Evolutionary conservation across 192 early-diverging fungal species (phyloP).

Genomic region (Radiomyces spectabilis): DNA sequence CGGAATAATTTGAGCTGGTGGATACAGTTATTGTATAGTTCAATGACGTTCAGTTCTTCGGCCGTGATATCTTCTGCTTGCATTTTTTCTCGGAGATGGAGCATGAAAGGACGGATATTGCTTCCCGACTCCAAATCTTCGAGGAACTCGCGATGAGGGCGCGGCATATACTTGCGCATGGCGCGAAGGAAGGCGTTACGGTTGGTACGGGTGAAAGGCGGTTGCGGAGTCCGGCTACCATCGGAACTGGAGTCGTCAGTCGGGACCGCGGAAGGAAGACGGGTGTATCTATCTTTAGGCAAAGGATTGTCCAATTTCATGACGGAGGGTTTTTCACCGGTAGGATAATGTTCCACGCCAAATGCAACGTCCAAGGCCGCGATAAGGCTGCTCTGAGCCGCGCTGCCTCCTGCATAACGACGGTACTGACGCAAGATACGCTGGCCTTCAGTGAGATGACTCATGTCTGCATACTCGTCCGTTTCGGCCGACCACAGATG

Average conservation of each 20-base stretch:
- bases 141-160: constrained; percentile 80
- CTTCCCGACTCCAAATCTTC: constrained; percentile 61
- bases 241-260: constrained; percentile 23
- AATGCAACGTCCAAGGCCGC: constrained; percentile 86
- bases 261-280: constrained; percentile 15
- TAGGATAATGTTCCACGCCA: constrained; percentile 83
- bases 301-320: constrained; percentile 1
- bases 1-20: constrained; percentile 80
- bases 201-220: constrained; percentile 18
- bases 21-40: constrained; percentile 76
- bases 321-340: constrained; percentile 31
- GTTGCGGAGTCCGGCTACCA: constrained; percentile 4
- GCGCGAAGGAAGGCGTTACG: constrained; percentile 71
- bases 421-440: constrained; percentile 53
- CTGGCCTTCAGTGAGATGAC: constrained; percentile 39
- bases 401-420: constrained; percentile 84
- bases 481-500: constrained; percentile 22
- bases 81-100: constrained; percentile 15
- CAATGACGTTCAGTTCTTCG: constrained; percentile 37
- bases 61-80: constrained; percentile 1
- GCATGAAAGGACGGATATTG: constrained; percentile 62
- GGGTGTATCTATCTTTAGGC: constrained; percentile 25
- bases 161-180: constrained; percentile 93
- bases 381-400: constrained; percentile 90
- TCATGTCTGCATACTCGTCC: constrained; percentile 41